phyloP scores from a whole-genome alignment of 495 filamentous ascomycete genomes.

The Daldinia bambusicola region DNA sequence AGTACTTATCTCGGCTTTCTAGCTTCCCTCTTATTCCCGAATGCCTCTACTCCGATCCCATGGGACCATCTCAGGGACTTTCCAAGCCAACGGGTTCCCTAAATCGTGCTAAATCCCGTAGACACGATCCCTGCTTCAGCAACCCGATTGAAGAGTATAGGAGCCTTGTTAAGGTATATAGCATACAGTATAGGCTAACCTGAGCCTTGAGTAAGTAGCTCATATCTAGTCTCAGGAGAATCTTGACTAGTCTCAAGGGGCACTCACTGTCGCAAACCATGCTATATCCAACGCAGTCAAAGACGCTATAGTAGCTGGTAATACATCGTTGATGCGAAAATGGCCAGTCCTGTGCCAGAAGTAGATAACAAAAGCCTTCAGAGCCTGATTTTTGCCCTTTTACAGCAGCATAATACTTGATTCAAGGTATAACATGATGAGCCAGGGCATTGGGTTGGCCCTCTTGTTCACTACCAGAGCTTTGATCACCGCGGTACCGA shows the following conservation, averaged over 20 bases:
- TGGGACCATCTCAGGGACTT: not conserved
- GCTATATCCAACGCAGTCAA: not conserved
- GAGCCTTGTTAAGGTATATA: not conserved
- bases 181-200: not conserved
- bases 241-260: not conserved
- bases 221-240: not conserved
- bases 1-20: not conserved
- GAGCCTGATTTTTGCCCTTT: no score
- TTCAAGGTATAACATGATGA: not conserved
- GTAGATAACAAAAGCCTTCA: no score
- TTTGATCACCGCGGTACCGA: not conserved
- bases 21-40: not conserved
- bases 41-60: not conserved
- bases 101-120: not conserved
- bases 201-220: not conserved
- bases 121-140: not conserved
- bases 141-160: not conserved
- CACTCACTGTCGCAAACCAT: not conserved
- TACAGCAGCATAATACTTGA: no score
- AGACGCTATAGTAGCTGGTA: not conserved
- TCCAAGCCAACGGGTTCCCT: not conserved
- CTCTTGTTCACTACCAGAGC: not conserved
- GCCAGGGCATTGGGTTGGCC: not conserved
- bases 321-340: not conserved
- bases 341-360: not conserved